A percentile compares a stretch with the other conserved stretches of the same genome.
These are phyloP conservation scores for Bacidia rubella DNA, from an alignment of 495 filamentous ascomycete genomes.

Conservation along the genomic window DNA sequence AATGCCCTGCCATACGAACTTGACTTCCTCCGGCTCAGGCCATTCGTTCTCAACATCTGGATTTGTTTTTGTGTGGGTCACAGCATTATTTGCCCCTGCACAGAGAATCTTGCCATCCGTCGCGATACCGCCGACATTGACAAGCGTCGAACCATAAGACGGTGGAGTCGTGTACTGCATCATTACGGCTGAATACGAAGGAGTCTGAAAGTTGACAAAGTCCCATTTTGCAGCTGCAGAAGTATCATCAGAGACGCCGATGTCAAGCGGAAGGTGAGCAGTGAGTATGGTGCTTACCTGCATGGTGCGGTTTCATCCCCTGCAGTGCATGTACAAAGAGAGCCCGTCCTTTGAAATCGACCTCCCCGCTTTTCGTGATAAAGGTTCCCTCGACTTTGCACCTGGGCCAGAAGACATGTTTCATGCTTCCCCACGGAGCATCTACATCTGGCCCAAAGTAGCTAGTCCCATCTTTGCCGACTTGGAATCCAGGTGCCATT, in stretches of 20 bases:
- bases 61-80: slow-evolving; percentile 51
- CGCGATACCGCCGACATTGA: slow-evolving; percentile 69
- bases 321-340: slow-evolving; percentile 75
- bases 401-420: slow-evolving; percentile 85
- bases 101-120: slow-evolving; percentile 69
- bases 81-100: slow-evolving; percentile 48
- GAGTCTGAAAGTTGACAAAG: slow-evolving; percentile 81
- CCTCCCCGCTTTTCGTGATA: slow-evolving; percentile 66
- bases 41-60: slow-evolving; percentile 70
- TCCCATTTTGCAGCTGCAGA: slow-evolving; percentile 73
- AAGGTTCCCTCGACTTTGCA: slow-evolving; percentile 70
- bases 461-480: slow-evolving; percentile 74
- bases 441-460: slow-evolving; percentile 71
- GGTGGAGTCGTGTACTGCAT: slow-evolving; percentile 97
- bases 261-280: background rate
- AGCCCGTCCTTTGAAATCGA: slow-evolving; percentile 68
- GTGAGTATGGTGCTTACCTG: slow-evolving; percentile 35
- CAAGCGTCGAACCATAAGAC: slow-evolving; percentile 79
- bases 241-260: slow-evolving; percentile 6
- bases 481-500: slow-evolving; percentile 65
- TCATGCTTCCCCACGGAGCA: slow-evolving; percentile 85
- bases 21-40: slow-evolving; percentile 68
- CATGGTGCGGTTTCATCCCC: slow-evolving; percentile 98
- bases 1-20: slow-evolving; percentile 67
- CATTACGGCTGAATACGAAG: slow-evolving; percentile 71